Percentiles rank a stretch among this genome's conserved stretches.
Evolutionary conservation across 208 protist genomes (phyloP).

Genomic region (Blastocrithidia nonstop): DNA sequence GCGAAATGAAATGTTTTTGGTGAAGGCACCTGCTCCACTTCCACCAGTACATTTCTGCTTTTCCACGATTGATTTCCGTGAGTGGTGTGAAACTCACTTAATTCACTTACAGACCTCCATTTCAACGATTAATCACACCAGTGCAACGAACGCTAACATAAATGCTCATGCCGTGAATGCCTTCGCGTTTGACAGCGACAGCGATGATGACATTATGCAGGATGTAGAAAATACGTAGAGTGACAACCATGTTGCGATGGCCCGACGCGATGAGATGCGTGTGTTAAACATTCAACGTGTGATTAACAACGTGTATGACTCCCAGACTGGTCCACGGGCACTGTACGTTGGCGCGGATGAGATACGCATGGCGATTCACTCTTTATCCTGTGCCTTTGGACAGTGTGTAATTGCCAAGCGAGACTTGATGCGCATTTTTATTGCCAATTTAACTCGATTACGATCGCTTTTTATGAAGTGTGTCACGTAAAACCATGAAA

Average conservation of each 20-base stretch:
- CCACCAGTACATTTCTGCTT: too few relatives aligned
- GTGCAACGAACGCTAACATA: slow-evolving; percentile 4
- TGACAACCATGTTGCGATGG: slow-evolving; percentile 65
- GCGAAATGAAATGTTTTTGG: too few relatives aligned
- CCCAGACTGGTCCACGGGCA: slow-evolving; percentile 22
- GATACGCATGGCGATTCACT: slow-evolving; percentile 36
- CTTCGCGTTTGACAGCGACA: background rate
- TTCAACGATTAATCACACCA: too few relatives aligned
- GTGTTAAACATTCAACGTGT: slow-evolving; percentile 59
- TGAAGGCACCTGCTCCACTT: too few relatives aligned
- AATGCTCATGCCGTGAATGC: slow-evolving; percentile 1
- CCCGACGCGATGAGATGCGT: slow-evolving; percentile 59
- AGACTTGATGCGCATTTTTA: slow-evolving; percentile 50
- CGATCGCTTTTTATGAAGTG: slow-evolving; percentile 55
- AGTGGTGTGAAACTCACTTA: too few relatives aligned
- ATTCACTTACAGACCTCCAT: too few relatives aligned
- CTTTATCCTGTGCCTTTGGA: slow-evolving; percentile 33
- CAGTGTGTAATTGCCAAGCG: slow-evolving; percentile 41
- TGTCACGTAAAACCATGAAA: too few relatives aligned
- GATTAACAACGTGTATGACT: slow-evolving; percentile 73
- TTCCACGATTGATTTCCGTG: too few relatives aligned
- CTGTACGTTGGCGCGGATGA: slow-evolving; percentile 61
- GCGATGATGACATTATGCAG: background rate
- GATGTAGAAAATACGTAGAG: too few relatives aligned
- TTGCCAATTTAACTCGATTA: slow-evolving; percentile 52